Evolutionary conservation across 192 early-diverging fungal species (phyloP).

Genomic region (Haplosporangium gracile): DNA sequence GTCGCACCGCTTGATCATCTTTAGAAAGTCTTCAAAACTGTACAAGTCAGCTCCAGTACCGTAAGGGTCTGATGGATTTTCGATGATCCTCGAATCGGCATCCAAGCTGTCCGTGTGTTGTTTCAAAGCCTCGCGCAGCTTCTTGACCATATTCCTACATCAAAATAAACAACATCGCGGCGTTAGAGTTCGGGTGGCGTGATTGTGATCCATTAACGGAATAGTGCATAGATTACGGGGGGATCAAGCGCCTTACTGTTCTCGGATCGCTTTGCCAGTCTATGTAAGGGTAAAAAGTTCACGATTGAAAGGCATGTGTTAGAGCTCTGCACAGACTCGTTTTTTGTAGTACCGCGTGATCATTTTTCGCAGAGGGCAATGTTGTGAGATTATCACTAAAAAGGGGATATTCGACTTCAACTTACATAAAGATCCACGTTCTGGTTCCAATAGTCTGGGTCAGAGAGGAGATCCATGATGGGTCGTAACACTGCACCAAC

Average conservation of each 20-base stretch:
- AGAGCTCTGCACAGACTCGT: not conserved
- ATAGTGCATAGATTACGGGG: not conserved
- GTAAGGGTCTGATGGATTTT: conserved; percentile 20
- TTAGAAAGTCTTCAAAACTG: conserved; percentile 84
- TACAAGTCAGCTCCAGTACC: conserved; percentile 39
- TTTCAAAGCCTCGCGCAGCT: conserved; percentile 76
- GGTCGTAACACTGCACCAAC: conserved; percentile 78
- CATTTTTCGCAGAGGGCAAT: not conserved
- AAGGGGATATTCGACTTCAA: not conserved
- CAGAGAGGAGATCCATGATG: conserved; percentile 73
- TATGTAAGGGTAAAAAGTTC: conserved; percentile 14
- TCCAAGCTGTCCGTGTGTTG: conserved; percentile 70
- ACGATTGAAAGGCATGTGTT: not conserved
- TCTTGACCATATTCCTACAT: conserved; percentile 75
- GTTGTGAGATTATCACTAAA: not conserved
- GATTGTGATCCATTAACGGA: not conserved
- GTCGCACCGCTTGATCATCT: conserved; percentile 75
- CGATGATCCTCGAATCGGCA: conserved; percentile 2
- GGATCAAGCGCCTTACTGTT: conserved; percentile 60
- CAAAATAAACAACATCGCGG: not conserved
- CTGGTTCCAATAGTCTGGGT: conserved; percentile 93
- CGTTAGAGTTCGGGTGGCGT: not conserved
- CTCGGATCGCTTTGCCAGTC: conserved; percentile 63
- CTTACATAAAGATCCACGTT: conserved; percentile 76
- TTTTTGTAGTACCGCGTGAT: not conserved